A percentile compares a stretch with the other conserved stretches of the same genome.
phyloP scores from a whole-genome alignment of 192 early-diverging fungal genomes.

The Mortierella alpina region DNA sequence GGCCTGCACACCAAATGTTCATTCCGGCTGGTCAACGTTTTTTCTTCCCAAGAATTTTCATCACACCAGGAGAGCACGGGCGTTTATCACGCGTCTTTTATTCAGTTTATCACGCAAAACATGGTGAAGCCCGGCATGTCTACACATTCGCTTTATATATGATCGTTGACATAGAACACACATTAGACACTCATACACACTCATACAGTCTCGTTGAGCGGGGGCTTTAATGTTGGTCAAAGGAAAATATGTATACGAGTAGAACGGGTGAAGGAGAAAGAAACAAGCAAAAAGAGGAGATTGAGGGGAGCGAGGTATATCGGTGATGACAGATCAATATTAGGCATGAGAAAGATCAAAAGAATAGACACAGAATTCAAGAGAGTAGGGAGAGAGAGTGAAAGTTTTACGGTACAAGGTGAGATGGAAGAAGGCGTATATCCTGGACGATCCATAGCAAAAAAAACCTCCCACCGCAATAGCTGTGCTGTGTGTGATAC shows the following conservation, averaged over 20 bases:
- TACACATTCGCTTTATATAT: no score
- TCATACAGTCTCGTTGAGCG: no score
- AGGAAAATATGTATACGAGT: no score
- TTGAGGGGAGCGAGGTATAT: no score
- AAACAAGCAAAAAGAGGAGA: no score
- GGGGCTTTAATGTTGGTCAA: no score
- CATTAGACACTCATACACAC: no score
- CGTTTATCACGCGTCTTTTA: neutral
- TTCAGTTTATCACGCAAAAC: no score
- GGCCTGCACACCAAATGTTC: no score
- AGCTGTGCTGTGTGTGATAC: neutral
- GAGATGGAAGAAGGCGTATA: neutral
- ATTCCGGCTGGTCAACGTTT: neutral
- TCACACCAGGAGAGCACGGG: neutral
- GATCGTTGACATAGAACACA: no score
- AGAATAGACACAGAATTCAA: neutral
- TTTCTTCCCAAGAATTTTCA: constrained; percentile 14
- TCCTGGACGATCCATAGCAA: neutral
- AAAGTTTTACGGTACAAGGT: neutral
- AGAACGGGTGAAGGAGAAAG: no score
- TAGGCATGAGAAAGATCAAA: neutral
- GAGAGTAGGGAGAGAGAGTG: neutral
- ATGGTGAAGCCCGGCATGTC: neutral
- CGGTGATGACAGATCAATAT: no score
- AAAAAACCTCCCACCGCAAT: neutral